Conservation (phyloP, 1,284 basidiomycete species). For the Ustilago shanxiensis region DNA sequence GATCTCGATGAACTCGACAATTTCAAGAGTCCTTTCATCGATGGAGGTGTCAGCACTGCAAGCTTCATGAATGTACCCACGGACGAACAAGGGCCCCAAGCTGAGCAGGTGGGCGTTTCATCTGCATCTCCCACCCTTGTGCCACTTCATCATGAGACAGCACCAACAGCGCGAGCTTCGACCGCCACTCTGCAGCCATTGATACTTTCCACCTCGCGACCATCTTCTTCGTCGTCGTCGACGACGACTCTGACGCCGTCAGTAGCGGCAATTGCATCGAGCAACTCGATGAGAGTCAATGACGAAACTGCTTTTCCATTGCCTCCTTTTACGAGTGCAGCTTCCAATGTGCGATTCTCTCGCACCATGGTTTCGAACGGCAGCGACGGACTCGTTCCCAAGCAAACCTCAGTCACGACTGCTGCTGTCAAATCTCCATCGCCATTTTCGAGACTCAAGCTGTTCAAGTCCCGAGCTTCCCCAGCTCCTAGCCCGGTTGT, state of each 20-base stretch:
- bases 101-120: constrained; percentile 1
- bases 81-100: background rate
- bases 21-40: constrained; percentile 12
- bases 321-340: constrained; percentile 12
- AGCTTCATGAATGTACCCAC: constrained; percentile 6
- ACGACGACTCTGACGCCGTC: constrained; percentile 24
- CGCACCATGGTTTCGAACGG: background rate
- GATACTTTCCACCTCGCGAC: constrained; percentile 26
- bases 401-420: background rate
- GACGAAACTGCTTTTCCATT: constrained; percentile 28
- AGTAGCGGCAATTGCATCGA: background rate
- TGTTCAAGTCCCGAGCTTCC: background rate
- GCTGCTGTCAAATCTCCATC: background rate
- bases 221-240: constrained; percentile 25
- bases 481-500: background rate
- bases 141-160: background rate
- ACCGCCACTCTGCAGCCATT: constrained; percentile 23
- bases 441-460: constrained; percentile 1
- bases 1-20: constrained; percentile 15
- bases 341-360: background rate
- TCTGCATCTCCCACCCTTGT: background rate
- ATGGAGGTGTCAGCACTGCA: background rate
- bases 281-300: constrained; percentile 26
- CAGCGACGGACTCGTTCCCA: background rate
- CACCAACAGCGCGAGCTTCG: constrained; percentile 2